These are phyloP conservation scores for Neonectria hederae DNA, from an alignment of 2,329 filamentous ascomycete genomes.

Conservation along the genomic window DNA sequence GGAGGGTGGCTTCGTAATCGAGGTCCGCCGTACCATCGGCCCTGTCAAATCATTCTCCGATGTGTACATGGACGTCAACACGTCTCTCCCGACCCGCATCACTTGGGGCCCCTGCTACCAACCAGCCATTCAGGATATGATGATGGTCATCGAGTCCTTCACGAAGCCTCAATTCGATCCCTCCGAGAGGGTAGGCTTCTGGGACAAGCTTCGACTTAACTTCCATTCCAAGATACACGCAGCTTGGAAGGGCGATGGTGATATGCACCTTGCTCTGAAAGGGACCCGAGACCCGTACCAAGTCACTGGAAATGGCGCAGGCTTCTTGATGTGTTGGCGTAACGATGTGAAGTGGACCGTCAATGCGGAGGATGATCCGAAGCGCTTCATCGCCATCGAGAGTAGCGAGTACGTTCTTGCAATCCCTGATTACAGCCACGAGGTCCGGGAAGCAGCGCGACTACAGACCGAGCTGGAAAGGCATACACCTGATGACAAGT, in stretches of 20 bases:
- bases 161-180: constrained; percentile 95
- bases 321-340: constrained; percentile 98
- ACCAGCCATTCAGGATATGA: constrained; percentile 98
- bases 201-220: constrained; percentile 95
- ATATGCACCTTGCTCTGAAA: constrained; percentile 93
- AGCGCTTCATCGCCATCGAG: constrained; percentile 93
- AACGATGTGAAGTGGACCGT: constrained; percentile 91
- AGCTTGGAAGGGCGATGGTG: constrained; percentile 93
- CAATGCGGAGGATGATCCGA: constrained; percentile 85
- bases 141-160: constrained; percentile 98
- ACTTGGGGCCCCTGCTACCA: constrained; percentile 99
- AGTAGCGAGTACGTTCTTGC: constrained; percentile 96
- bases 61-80: constrained; percentile 92
- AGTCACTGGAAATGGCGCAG: constrained; percentile 90
- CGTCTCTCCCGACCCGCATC: constrained; percentile 87
- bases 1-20: constrained; percentile 78
- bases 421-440: constrained; percentile 90
- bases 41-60: constrained; percentile 97
- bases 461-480: constrained; percentile 65
- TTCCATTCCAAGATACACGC: constrained; percentile 92
- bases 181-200: constrained; percentile 94
- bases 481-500: constrained; percentile 69
- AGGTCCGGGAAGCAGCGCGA: constrained; percentile 74
- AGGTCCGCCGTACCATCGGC: constrained; percentile 89
- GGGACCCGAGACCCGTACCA: constrained; percentile 92